phyloP scores from a whole-genome alignment of 2,329 filamentous ascomycete species.

The Neonectria ditissima region DNA sequence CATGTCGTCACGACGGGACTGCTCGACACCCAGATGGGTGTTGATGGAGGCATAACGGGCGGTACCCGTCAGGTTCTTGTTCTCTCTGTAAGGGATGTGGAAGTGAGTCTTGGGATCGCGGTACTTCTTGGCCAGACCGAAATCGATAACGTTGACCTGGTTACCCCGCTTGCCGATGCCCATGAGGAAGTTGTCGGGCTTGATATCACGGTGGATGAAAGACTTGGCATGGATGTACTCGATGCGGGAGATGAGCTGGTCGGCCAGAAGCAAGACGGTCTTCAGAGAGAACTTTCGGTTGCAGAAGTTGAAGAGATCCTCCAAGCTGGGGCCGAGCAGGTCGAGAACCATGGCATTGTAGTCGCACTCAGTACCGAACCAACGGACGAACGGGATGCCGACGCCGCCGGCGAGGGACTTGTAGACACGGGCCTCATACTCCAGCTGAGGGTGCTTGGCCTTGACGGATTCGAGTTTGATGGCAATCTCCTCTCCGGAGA shows the following conservation, averaged over 20 bases:
- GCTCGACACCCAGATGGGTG: conserved; percentile 97
- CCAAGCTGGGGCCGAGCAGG: conserved; percentile 92
- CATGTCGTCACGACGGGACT: conserved; percentile 99
- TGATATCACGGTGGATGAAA: conserved; percentile 99
- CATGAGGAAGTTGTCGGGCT: conserved; percentile 99
- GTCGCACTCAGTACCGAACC: conserved; percentile 99
- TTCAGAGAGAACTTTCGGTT: conserved; percentile 99
- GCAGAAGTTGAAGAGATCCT: conserved; percentile 99
- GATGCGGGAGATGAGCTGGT: conserved; percentile 98
- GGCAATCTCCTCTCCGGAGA: conserved; percentile 98
- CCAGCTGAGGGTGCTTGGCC: conserved; percentile 98
- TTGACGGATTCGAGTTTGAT: conserved; percentile 99
- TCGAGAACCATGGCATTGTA: conserved; percentile 99
- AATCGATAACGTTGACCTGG: conserved; percentile 99
- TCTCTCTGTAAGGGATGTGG: conserved; percentile 99
- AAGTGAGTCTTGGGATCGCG: conserved; percentile 99
- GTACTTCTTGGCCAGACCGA: conserved; percentile 99
- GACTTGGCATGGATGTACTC: conserved; percentile 99
- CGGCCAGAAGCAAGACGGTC: conserved; percentile 94
- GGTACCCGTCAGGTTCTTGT: conserved; percentile 99
- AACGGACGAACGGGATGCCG: conserved; percentile 97
- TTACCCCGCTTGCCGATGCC: conserved; percentile 99
- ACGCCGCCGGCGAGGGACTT: conserved; percentile 93
- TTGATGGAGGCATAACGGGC: conserved; percentile 99
- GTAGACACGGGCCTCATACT: conserved; percentile 97